Evolutionary conservation across 331 rosid genomes (phyloP), one percentile per base, ranked within the genome.

Genomic region (Quercus phellos): DNA sequence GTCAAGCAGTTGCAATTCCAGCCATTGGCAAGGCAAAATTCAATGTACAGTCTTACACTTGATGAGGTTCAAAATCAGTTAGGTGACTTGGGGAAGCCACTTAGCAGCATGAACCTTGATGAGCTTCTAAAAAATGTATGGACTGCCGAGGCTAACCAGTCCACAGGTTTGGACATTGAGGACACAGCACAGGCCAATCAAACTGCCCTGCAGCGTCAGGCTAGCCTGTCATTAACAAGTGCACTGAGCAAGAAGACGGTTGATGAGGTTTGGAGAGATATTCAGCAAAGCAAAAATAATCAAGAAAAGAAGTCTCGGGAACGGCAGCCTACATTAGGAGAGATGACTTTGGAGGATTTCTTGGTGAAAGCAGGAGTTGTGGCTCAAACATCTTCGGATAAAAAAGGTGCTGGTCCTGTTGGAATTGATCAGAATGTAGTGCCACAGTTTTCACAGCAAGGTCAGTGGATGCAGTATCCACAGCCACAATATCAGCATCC

Each of bases 261-360:
- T 6, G 96, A 91, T 77, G 98, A 94, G 88, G 98, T 94, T 67
- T 94, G 98, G 98, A 88, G 85, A 81, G 97, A 94, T 69, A 94
- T 94, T 80, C 97, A 87, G 56, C 93, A 86, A 81, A 80, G 82
- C 64, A 91, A 91, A 83, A 80, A 82, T 27, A 69, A 42, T 1
- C 82, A 77, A 68, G 90, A 85, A 74, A 84, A 79, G 89, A 87
- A 77, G 61, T 68, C 88, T 26, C 91, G 76, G 50, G 97, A 86
- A 50, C 80, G 93, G 58, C 97, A 84, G 12, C 86, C 92, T 51
- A 91, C 97, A 54, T 76, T 91, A 55, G 98, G 98, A 30, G 98
- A 94, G 91, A 91, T 94, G 96, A 94, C 98, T 7, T 88, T 94
- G 76, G 98, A 91, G 81, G 97, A 91, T 80, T 94, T 94, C 90